Conservation (phyloP, 2,329 filamentous ascomycete genomes). For the Coccinonectria pachysandricola region DNA sequence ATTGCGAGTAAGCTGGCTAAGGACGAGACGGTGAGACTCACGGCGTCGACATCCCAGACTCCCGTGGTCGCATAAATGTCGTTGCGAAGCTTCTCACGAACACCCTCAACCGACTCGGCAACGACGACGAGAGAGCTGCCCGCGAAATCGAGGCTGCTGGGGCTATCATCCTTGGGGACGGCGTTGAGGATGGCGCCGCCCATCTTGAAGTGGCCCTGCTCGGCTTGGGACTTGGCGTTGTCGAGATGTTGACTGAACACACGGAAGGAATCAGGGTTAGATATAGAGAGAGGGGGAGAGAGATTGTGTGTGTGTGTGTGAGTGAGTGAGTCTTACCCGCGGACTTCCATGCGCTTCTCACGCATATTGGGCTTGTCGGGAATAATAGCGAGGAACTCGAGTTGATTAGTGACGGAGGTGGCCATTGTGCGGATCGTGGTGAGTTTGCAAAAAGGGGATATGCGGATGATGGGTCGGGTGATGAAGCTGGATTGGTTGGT, state of each 20-base stretch:
- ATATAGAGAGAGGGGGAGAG: too few relatives aligned
- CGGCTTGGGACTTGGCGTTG: conserved; percentile 39
- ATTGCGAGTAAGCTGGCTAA: too few relatives aligned
- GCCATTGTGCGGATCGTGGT: conserved; percentile 19
- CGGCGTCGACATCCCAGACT: conserved; percentile 73
- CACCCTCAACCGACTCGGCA: conserved; percentile 60
- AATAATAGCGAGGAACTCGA: conserved; percentile 59
- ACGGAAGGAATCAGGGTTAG: too few relatives aligned
- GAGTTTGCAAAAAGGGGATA: too few relatives aligned
- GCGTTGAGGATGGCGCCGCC: conserved; percentile 62
- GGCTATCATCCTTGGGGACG: conserved; percentile 50
- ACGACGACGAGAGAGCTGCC: conserved; percentile 61
- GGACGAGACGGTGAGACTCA: too few relatives aligned
- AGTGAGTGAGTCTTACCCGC: too few relatives aligned
- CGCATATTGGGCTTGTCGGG: conserved; percentile 53
- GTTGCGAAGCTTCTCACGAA: conserved; percentile 52
- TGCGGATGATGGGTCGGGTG: conserved; percentile 2
- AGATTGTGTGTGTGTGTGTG: too few relatives aligned
- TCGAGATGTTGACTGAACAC: conserved; percentile 43
- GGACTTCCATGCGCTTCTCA: conserved; percentile 51
- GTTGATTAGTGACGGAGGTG: conserved; percentile 26
- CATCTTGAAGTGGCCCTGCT: conserved; percentile 49
- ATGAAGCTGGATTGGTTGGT: conserved; percentile 4
- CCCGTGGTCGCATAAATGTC: conserved; percentile 64
- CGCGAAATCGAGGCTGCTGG: conserved; percentile 54